A percentile compares a stretch with the other conserved stretches of the same genome.
Evolutionary conservation across 1,139 yeast species (phyloP).

Genomic region (Wickerhamomyces sp.): DNA sequence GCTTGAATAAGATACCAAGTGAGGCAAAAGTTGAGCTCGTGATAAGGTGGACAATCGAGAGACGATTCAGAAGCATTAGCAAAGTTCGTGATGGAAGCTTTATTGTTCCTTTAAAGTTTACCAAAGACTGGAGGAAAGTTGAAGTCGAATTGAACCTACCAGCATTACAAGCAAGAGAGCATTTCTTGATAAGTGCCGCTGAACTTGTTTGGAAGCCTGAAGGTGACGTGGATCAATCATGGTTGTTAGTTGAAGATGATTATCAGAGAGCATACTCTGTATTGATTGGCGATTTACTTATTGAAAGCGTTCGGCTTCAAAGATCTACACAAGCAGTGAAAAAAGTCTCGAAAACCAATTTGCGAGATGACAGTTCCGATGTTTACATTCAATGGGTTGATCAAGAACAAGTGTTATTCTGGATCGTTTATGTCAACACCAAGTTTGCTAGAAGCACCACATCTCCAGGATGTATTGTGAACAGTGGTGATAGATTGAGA

Average conservation of each 20-base stretch:
- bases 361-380: slow-evolving; percentile 3
- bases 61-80: slow-evolving; percentile 22
- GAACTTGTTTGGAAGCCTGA: slow-evolving; percentile 23
- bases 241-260: slow-evolving; percentile 23
- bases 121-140: slow-evolving; percentile 18
- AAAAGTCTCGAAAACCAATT: slow-evolving; percentile 6
- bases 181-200: slow-evolving; percentile 24
- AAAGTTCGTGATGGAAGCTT: slow-evolving; percentile 18
- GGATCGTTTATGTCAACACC: slow-evolving; percentile 25
- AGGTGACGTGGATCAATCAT: slow-evolving; percentile 22
- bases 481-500: slow-evolving; percentile 14
- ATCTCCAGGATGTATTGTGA: slow-evolving; percentile 7
- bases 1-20: slow-evolving; percentile 6
- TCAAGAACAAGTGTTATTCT: slow-evolving; percentile 18
- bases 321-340: slow-evolving; percentile 2
- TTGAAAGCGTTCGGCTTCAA: slow-evolving; percentile 9
- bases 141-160: slow-evolving; percentile 20
- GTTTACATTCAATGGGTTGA: slow-evolving; percentile 23
- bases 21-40: slow-evolving; percentile 22
- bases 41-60: slow-evolving; percentile 26
- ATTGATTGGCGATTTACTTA: slow-evolving; percentile 24
- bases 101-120: slow-evolving; percentile 10
- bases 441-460: slow-evolving; percentile 21
- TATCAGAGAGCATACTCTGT: slow-evolving; percentile 12
- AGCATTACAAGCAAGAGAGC: slow-evolving; percentile 22